Percentiles rank a stretch among this genome's conserved stretches.
Evolutionary conservation across 192 early-diverging fungal species (phyloP).

Genomic region (Coemansia umbellata): DNA sequence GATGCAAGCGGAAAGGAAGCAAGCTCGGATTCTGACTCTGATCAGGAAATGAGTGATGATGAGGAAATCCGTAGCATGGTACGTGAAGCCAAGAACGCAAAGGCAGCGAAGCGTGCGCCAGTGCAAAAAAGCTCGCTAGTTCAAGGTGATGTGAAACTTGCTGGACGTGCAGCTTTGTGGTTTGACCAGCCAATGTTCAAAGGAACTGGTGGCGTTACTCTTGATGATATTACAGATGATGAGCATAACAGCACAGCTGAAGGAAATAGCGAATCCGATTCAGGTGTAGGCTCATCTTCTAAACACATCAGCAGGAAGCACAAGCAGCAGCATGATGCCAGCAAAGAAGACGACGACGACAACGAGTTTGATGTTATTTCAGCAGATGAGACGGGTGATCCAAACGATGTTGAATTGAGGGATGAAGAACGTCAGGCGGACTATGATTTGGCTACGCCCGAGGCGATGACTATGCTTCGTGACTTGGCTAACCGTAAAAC

Average conservation of each 20-base stretch:
- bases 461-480: constrained; percentile 86
- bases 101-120: constrained; percentile 19
- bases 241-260: constrained; percentile 42
- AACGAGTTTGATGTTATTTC: constrained; percentile 55
- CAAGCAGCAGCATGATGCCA: constrained; percentile 44
- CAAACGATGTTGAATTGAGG: constrained; percentile 42
- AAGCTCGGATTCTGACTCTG: constrained; percentile 3
- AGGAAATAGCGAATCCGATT: neutral
- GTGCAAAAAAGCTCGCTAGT: neutral
- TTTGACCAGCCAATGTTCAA: constrained; percentile 95
- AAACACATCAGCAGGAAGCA: constrained; percentile 39
- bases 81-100: constrained; percentile 25
- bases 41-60: constrained; percentile 40
- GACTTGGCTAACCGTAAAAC: constrained; percentile 74
- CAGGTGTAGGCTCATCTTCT: neutral
- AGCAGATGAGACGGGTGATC: constrained; percentile 38
- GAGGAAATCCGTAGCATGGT: constrained; percentile 47
- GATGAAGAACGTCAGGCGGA: constrained; percentile 51
- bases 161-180: constrained; percentile 84
- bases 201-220: constrained; percentile 53
- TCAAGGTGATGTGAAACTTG: constrained; percentile 50
- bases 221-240: constrained; percentile 57
- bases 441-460: constrained; percentile 80
- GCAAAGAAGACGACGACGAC: constrained; percentile 47
- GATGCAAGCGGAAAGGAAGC: neutral